phyloP scores from a whole-genome alignment of 805 yeast genomes.

The Metschnikowia anglica region DNA sequence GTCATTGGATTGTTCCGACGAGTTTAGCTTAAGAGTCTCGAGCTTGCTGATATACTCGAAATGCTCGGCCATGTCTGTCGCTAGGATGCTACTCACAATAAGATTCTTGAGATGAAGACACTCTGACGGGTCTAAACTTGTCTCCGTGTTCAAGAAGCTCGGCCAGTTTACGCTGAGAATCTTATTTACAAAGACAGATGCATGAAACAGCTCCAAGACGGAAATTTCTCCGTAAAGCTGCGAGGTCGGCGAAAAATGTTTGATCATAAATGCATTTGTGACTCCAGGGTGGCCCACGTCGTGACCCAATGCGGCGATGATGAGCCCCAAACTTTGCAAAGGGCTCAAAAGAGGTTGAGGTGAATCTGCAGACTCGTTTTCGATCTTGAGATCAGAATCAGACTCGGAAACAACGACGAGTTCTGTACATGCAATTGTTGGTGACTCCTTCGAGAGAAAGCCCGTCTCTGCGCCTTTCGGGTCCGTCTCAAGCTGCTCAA shows the following conservation, averaged over 20 bases:
- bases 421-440: constrained; percentile 4
- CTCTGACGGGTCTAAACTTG: constrained; percentile 38
- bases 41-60: constrained; percentile 63
- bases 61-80: constrained; percentile 93
- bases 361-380: neutral
- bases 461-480: constrained; percentile 32
- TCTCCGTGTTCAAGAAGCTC: constrained; percentile 26
- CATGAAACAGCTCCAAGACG: constrained; percentile 81
- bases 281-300: constrained; percentile 97
- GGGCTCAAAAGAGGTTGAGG: constrained; percentile 31
- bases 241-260: constrained; percentile 63
- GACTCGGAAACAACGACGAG: constrained; percentile 9
- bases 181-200: constrained; percentile 54
- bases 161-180: constrained; percentile 40
- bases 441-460: constrained; percentile 12
- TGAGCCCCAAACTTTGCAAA: constrained; percentile 55
- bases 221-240: constrained; percentile 60
- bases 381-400: neutral
- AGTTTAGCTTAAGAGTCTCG: constrained; percentile 26
- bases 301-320: constrained; percentile 88
- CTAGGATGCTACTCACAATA: constrained; percentile 39
- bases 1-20: constrained; percentile 23
- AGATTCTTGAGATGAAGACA: constrained; percentile 26
- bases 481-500: constrained; percentile 35
- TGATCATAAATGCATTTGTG: constrained; percentile 70